Evolutionary conservation across 140 eudicot genomes (phyloP), one percentile per base, ranked within the genome.

Genomic region (Flaveria floridana): DNA sequence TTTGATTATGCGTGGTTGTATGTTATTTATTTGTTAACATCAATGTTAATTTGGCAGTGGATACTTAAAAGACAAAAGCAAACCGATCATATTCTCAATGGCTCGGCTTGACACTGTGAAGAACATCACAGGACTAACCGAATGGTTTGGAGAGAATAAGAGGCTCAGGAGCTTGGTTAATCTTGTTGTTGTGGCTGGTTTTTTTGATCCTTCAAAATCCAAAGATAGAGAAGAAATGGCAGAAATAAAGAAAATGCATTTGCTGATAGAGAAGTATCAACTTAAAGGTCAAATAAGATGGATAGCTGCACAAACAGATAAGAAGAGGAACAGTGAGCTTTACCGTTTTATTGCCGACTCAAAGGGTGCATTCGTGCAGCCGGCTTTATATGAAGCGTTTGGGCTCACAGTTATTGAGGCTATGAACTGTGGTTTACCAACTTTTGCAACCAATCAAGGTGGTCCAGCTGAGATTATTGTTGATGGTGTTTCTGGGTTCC

Each of bases 381-480:
- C 99, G 13, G 99, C 99, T 61, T 68, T 91, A 3, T 95, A 88
- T 70, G 99, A 95, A 82, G 99, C 99, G 48, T 95, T 95, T 80
- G 99, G 99, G 16, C 89, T 95, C 11, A 95, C 99, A 6, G 99
- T 95, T 39, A 84, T 95, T 68, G 99, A 95, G 85, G 99, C 99
- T 39, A 95, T 95, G 99, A 88, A 91, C 84, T 95, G 97, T 73
- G 99, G 99, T 55, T 73, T 95, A 34, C 95, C 91, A 13, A 91
- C 97, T 25, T 95, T 95, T 71, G 99, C 95, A 4, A 95, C 99
- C 7, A 95, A 87, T 79, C 95, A 95, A 83, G 99, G 99, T 4
- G 97, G 99, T 41, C 99, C 99, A 3, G 97, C 99, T 58, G 99
- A 95, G 86, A 91, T 95, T 47, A 91, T 95, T 8, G 76, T 91